Percentiles rank a stretch among this genome's conserved stretches.
Conservation (phyloP, 306 rosid species). For the Casuarina equisetifolia region DNA sequence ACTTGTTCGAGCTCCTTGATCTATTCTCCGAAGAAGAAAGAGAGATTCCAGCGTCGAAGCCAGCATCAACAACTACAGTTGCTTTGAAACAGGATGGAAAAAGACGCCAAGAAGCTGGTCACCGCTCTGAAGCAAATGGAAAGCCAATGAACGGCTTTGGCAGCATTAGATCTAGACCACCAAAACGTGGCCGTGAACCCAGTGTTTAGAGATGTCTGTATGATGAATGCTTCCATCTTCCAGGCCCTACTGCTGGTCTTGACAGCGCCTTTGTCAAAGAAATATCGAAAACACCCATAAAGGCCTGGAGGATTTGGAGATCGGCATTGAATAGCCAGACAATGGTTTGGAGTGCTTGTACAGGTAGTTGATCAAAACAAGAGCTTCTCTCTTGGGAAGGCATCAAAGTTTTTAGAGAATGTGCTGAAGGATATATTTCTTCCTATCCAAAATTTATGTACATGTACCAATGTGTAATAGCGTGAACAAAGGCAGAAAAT, state of each 20-base stretch:
- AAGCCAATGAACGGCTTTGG: slow-evolving; percentile 27
- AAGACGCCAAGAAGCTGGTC: slow-evolving; percentile 46
- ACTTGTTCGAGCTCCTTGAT: slow-evolving; percentile 50
- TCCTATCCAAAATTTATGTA: background rate
- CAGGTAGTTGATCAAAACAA: slow-evolving; percentile 57
- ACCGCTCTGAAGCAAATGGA: slow-evolving; percentile 42
- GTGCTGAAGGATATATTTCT: slow-evolving; percentile 28
- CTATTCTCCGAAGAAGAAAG: slow-evolving; percentile 65
- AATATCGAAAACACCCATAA: slow-evolving; percentile 34
- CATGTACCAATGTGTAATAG: slow-evolving; percentile 14
- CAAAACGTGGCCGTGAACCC: slow-evolving; percentile 21
- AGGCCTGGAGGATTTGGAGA: slow-evolving; percentile 51
- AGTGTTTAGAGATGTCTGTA: slow-evolving; percentile 36
- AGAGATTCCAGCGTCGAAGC: slow-evolving; percentile 46
- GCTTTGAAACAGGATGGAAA: slow-evolving; percentile 56
- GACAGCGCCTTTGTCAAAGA: slow-evolving; percentile 30
- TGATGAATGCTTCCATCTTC: slow-evolving; percentile 36
- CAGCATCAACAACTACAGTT: slow-evolving; percentile 37
- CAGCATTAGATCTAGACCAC: slow-evolving; percentile 34
- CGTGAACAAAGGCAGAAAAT: slow-evolving; percentile 20
- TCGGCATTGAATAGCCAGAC: slow-evolving; percentile 48
- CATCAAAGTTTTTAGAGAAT: slow-evolving; percentile 46
- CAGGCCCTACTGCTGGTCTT: slow-evolving; percentile 44
- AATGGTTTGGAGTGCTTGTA: slow-evolving; percentile 51
- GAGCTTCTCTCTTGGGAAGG: slow-evolving; percentile 49